Conservation (phyloP, 257 asterid genomes). For the Cynanchum wilfordii region DNA sequence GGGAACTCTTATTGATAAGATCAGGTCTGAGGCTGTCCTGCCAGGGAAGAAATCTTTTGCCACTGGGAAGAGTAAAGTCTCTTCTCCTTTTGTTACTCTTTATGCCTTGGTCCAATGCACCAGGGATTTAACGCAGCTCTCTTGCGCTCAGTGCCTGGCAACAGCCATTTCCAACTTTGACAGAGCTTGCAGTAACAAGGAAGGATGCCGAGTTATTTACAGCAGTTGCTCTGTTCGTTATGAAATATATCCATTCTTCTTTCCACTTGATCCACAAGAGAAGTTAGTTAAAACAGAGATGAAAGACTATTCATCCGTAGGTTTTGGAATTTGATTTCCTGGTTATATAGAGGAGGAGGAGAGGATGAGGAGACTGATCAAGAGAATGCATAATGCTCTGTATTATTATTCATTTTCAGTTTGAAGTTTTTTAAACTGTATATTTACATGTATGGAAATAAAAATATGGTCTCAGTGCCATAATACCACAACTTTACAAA, state of each 20-base stretch:
- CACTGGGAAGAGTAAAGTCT: slow-evolving; percentile 36
- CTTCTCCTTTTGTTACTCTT: slow-evolving; percentile 34
- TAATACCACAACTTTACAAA: neutral
- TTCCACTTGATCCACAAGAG: slow-evolving; percentile 39
- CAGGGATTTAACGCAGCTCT: slow-evolving; percentile 40
- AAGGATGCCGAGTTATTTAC: slow-evolving; percentile 60
- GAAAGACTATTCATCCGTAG: slow-evolving; percentile 3
- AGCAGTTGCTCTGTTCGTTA: slow-evolving; percentile 68
- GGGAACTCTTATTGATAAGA: slow-evolving; percentile 23
- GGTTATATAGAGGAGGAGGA: neutral
- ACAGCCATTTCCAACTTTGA: slow-evolving; percentile 42
- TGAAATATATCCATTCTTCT: slow-evolving; percentile 72
- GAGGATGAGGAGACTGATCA: neutral
- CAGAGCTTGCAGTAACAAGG: slow-evolving; percentile 32
- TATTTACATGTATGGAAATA: neutral
- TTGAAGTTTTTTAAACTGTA: neutral
- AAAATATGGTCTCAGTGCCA: neutral
- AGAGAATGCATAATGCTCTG: slow-evolving; percentile 1
- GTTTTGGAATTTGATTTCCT: neutral
- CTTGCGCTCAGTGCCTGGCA: slow-evolving; percentile 65
- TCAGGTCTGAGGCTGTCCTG: slow-evolving; percentile 41
- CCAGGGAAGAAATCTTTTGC: slow-evolving; percentile 52
- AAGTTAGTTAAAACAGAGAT: slow-evolving; percentile 3
- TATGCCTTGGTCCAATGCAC: slow-evolving; percentile 81
- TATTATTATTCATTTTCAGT: slow-evolving; percentile 5